Conservation (phyloP, 192 early-diverging fungal species). For the Coemansia sp. region DNA sequence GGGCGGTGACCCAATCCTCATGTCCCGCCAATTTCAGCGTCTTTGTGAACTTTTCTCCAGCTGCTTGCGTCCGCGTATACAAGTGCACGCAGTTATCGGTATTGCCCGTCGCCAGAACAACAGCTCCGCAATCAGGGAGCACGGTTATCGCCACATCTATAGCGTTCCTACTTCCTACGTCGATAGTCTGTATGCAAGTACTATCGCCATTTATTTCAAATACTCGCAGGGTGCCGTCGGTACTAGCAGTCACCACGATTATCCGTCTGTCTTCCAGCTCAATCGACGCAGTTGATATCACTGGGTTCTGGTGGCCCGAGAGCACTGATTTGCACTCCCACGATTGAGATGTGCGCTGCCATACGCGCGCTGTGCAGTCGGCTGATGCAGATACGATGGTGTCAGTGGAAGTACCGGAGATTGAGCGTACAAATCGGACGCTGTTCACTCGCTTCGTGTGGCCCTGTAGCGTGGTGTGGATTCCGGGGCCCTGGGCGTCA, state of each 20-base stretch:
- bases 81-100: conserved; percentile 77
- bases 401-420: conserved; percentile 51
- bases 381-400: conserved; percentile 77
- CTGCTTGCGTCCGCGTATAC: conserved; percentile 56
- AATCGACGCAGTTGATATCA: conserved; percentile 61
- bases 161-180: conserved; percentile 65
- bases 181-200: conserved; percentile 67
- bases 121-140: conserved; percentile 56
- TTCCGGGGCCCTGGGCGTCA: conserved; percentile 52
- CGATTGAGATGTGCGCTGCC: conserved; percentile 53
- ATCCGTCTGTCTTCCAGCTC: conserved; percentile 4
- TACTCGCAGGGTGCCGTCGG: conserved; percentile 31
- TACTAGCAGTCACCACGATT: conserved; percentile 18
- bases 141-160: conserved; percentile 66
- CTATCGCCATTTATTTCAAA: conserved; percentile 28
- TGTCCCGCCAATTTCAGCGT: conserved; percentile 77
- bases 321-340: conserved; percentile 71
- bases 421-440: conserved; percentile 63
- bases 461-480: conserved; percentile 65
- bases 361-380: conserved; percentile 74
- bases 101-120: conserved; percentile 77
- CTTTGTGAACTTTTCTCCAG: conserved; percentile 58
- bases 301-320: conserved; percentile 62
- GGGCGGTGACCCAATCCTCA: conserved; percentile 87
- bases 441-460: conserved; percentile 78